Percentiles rank a stretch among this genome's conserved stretches.
Evolutionary conservation across 1,284 basidiomycete species (phyloP).

Genomic region (Ceratobasidium sp.): DNA sequence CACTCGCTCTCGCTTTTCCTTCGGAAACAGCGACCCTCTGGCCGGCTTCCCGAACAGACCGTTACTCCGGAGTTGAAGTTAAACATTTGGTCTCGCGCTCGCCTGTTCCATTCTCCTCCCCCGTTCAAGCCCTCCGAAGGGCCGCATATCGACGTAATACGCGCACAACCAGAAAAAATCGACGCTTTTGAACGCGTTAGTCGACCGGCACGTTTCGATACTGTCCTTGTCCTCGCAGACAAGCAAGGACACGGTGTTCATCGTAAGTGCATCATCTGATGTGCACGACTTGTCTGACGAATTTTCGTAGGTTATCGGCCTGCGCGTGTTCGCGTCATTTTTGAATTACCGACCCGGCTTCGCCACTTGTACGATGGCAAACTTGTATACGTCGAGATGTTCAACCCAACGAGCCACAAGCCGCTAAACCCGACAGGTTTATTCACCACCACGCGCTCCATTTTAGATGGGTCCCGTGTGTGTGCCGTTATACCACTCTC

Average conservation of each 20-base stretch:
- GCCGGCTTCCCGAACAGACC: background rate
- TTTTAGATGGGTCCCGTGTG: background rate
- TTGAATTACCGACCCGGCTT: background rate
- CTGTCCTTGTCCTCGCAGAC: background rate
- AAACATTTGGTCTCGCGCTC: background rate
- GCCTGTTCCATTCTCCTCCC: slow-evolving; percentile 19
- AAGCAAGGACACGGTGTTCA: background rate
- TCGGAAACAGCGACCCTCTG: background rate
- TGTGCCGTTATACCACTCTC: slow-evolving; percentile 13
- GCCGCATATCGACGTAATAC: background rate
- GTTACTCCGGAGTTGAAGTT: background rate
- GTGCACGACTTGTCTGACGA: background rate
- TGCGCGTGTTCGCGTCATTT: slow-evolving; percentile 24
- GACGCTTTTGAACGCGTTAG: background rate
- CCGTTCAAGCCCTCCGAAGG: slow-evolving; percentile 17
- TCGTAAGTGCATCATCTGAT: background rate
- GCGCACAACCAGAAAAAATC: background rate
- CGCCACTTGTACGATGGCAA: background rate
- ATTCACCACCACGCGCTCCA: background rate
- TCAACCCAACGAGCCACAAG: background rate
- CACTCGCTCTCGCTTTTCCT: background rate
- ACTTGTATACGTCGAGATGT: slow-evolving; percentile 30
- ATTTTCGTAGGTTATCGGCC: slow-evolving; percentile 5
- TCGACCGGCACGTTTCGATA: too few relatives aligned
- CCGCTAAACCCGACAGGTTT: background rate